Evolutionary conservation across 2,329 filamentous ascomycete genomes (phyloP), one percentile per base, ranked within the genome.

Genomic region (Trichophyton schoenleinii): DNA sequence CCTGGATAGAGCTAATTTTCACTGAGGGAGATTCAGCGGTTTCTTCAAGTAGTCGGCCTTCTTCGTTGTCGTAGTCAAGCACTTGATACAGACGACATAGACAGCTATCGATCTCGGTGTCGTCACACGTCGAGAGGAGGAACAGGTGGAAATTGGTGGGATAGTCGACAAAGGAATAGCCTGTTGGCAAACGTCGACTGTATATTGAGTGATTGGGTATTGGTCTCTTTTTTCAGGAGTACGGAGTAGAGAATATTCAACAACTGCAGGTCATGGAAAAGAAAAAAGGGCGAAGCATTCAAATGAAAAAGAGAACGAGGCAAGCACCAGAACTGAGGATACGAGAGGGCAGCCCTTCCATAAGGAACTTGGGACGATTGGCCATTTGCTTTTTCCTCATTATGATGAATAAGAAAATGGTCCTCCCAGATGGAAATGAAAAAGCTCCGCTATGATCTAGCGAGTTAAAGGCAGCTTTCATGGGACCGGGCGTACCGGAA

Each of bases 401-500:
- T 38, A 42, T 58, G 55, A 58, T 42, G 55, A 58, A 58, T 58
- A 58, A 58, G 38, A 58, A 57, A 58, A 58, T 38, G 38, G 55
- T 20, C 55, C 20, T 42, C 55, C 15, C 55, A 58, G 31, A 58
- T 36, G 22, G 55, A 41, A 58, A 38, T 58, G 31, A 58, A 58
- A 44, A 58, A 38, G 31, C 34, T 38, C 38, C 31, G 55, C 31
- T 22, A 25, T 38, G 55, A 38, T 58, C 38, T 58, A 58, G 55
- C 55, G 55, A 41, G 55, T 58, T n/a, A 57, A 53, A 53, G 49
- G 49, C 34, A 38, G 55, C 55, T 58, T 31, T 38, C 55, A 58
- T 58, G 55, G 34, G 55, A 59, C 57, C 57, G 57, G 57, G 57
- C 38, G 28, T 48, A 38, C 57, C 57, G 57, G 57, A 59, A 59